Evolutionary conservation across 1,284 basidiomycete genomes (phyloP).

Genomic region (Ganoderma multipileum): DNA sequence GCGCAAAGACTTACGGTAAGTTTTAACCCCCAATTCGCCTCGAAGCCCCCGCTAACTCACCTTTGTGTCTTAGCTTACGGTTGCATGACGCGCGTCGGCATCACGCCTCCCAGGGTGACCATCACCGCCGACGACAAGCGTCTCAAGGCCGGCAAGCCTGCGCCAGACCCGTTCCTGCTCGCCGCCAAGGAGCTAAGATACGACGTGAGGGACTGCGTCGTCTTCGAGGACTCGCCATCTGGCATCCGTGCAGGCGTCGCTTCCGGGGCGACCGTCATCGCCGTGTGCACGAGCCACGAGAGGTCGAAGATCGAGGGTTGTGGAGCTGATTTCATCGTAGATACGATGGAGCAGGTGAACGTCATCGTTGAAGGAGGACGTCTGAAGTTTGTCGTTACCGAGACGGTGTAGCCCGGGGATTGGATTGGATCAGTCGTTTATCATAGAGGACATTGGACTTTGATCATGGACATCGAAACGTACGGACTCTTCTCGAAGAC

Average conservation of each 20-base stretch:
- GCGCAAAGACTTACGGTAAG: conserved; percentile 69
- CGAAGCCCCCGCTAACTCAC: neutral
- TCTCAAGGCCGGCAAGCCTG: conserved; percentile 70
- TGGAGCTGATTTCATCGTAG: conserved; percentile 72
- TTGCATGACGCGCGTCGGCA: conserved; percentile 76
- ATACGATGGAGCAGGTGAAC: conserved; percentile 61
- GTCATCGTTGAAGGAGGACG: conserved; percentile 50
- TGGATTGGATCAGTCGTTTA: neutral
- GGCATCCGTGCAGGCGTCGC: conserved; percentile 79
- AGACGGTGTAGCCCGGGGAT: neutral
- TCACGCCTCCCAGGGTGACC: conserved; percentile 73
- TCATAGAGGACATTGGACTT: too few relatives aligned
- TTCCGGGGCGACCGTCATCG: conserved; percentile 76
- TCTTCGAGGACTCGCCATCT: conserved; percentile 79
- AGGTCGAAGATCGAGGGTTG: conserved; percentile 61
- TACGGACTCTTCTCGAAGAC: neutral
- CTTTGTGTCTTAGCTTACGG: conserved; percentile 51
- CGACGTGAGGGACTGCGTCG: conserved; percentile 62
- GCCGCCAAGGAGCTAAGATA: conserved; percentile 77
- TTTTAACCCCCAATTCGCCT: neutral
- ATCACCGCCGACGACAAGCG: conserved; percentile 83
- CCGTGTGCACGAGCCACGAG: conserved; percentile 75
- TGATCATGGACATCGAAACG: neutral
- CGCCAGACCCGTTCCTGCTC: conserved; percentile 78
- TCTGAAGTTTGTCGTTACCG: conserved; percentile 45